A percentile compares a stretch with the other conserved stretches of the same genome.
phyloP scores from a whole-genome alignment of 768 basidiomycete genomes.

The Nidularia sp. region DNA sequence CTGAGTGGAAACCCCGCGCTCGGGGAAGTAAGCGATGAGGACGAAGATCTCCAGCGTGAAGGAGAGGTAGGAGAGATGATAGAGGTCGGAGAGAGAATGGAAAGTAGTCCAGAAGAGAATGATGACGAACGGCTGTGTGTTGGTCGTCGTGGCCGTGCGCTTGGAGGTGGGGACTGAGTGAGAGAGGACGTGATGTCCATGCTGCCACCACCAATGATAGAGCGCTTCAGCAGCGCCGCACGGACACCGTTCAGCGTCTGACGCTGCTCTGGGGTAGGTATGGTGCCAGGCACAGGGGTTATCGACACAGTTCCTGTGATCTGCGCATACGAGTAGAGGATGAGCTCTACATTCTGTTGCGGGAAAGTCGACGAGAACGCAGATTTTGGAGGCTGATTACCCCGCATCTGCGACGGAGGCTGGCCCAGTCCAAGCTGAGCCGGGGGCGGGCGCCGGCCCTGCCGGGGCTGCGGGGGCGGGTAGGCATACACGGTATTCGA shows the following conservation, averaged over 20 bases:
- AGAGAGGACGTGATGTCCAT: conserved; percentile 69
- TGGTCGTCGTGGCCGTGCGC: conserved; percentile 17
- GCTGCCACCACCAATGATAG: conserved; percentile 65
- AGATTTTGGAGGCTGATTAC: conserved; percentile 22
- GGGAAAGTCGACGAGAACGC: conserved; percentile 43
- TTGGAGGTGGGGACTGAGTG: conserved; percentile 13
- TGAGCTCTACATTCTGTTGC: conserved; percentile 54
- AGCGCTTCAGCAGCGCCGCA: conserved; percentile 40
- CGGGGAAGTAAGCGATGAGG: conserved; percentile 8
- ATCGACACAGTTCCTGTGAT: conserved; percentile 66
- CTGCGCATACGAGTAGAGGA: conserved; percentile 85
- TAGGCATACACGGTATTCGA: conserved; percentile 27
- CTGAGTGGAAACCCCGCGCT: conserved; percentile 6
- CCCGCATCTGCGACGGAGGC: conserved; percentile 15
- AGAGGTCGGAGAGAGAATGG: conserved; percentile 39
- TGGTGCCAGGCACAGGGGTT: conserved; percentile 35
- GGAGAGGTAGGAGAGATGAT: no score
- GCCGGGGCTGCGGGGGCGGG: conserved; percentile 22
- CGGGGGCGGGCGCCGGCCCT: conserved; percentile 29
- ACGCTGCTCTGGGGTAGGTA: conserved; percentile 39
- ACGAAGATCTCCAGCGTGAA: conserved; percentile 10
- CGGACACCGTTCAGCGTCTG: conserved; percentile 45
- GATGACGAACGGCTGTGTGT: conserved; percentile 49
- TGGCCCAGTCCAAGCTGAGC: conserved; percentile 39
- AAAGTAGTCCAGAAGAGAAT: conserved; percentile 47